Evolutionary conservation across 1,284 basidiomycete species (phyloP), one percentile per base, ranked within the genome.

Genomic region (Ustilago sp.): DNA sequence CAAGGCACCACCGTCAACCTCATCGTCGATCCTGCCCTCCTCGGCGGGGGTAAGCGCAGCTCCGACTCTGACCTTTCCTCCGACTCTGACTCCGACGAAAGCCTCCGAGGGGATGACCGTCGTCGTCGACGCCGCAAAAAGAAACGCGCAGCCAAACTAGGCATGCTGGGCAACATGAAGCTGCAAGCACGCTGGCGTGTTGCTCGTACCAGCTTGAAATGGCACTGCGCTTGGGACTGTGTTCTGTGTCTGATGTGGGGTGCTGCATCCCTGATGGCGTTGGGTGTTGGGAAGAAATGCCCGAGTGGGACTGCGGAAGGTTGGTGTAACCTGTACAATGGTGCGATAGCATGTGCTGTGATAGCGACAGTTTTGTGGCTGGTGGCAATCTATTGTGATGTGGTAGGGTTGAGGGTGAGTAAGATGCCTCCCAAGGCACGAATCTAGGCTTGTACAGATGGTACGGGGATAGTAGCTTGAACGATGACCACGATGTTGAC

Each of bases 281-380:
- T 81, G 12, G 68, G 55, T 17, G 60, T 81, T 13, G 79, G 79
- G 1, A 72, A 71, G 17, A 72, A 64, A 36, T 82, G 80, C 41
- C 67, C 69, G 0, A 43, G 68, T 1, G 80, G 80, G 3, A 52
- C 63, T 0, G 57, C 56, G 2, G 56, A 68, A n/a, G 80, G 80
- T 2, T 82, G 80, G 80, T 82, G 80, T 60, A 74, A 72, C 31
- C 36, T 69, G 45, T 82, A 79, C 64, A 81, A 82, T 52, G 77
- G 67, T 11, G 77, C 79, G 23, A 79, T 80, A 23, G 80, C 80
- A 12, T 77, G 73, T 57, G 62, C 72, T 8, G 59, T 72, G 32
- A 45, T 79, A 23, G 59, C 63, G n/a, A 59, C 73, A 13, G 39
- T 74, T 35, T 45, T 70, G 39, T 56, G 47, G 13, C n/a, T 67